Base-by-base conservation (phyloP, 495 filamentous ascomycete species). In the Eremomyces bilateralis region DNA sequence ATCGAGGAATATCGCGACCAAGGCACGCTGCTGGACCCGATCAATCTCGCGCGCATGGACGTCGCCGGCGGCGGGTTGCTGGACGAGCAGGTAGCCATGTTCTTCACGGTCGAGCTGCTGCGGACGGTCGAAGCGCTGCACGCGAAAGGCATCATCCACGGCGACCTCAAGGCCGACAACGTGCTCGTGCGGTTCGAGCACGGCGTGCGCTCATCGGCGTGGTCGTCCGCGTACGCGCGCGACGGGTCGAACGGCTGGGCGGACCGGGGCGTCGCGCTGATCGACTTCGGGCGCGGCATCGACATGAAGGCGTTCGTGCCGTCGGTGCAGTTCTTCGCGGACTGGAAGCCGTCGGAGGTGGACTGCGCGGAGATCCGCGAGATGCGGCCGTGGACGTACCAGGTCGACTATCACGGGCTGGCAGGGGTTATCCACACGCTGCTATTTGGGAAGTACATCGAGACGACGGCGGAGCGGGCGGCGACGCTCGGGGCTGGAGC, bases 281-380 rank as follows among this genome's bases (percentile, higher is more conserved):
- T 97, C 48, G 88, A 97, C 54, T 95, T 97, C 47, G 88, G 88
- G 4, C 72, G 90, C 2, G 79, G 71, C 18, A 90, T 95, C 56
- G 88, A 97, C 58, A 83, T 93, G 82, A 67, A 66, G 34, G 71
- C 67, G 3, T 97, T 95, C 60, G 45, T 49, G 1, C 65, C 71
- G 0, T 64, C 68, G 37, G 82, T 90, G 13, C 73, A 79, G 42
- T 97, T 97, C 58, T 64, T 93, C 27, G 90, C 85, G 1, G 85
- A 95, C 52, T 97, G 90, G 88, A 73, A 83, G 53, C 77, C 77
- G 2, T 63, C 65, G 15, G 62, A 71, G 18, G 70, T 76, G 35
- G 88, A 97, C 49, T 95, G 88, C 53, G 74, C 77, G 24, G 88
- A 97, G 62, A 90, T 95, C 63, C 72, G 83, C 27, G 84, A 94